These are phyloP conservation scores for Cercospora sesami DNA, from an alignment of 2,329 filamentous ascomycete species.

Conservation along the genomic window DNA sequence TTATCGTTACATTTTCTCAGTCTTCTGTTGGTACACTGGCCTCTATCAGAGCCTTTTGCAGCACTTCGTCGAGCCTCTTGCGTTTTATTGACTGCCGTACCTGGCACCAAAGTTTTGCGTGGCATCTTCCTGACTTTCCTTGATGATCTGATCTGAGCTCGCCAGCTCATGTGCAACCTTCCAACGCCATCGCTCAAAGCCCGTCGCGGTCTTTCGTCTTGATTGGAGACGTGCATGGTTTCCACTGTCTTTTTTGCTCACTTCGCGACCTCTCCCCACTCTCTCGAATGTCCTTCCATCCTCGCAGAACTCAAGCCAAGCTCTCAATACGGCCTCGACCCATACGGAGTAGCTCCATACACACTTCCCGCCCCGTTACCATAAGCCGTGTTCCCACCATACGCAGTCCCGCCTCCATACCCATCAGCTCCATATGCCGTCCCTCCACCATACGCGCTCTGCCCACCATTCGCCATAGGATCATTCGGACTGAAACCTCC, in stretches of 20 bases:
- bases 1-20: neutral
- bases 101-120: neutral
- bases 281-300: neutral
- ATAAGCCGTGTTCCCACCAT: slow-evolving; percentile 56
- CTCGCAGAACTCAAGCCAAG: neutral
- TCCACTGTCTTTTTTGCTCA: neutral
- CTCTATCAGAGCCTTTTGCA: neutral
- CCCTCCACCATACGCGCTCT: slow-evolving; percentile 65
- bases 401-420: slow-evolving; percentile 50
- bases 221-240: neutral
- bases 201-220: neutral
- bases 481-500: slow-evolving; percentile 55
- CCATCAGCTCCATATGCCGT: slow-evolving; percentile 68
- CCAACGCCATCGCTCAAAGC: neutral
- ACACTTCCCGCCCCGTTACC: slow-evolving; percentile 54
- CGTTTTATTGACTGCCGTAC: neutral
- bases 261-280: neutral
- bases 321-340: slow-evolving; percentile 21
- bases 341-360: slow-evolving; percentile 56
- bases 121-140: neutral
- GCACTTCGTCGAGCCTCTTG: neutral
- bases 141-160: neutral
- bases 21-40: neutral
- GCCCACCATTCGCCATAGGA: slow-evolving; percentile 61
- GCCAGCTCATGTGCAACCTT: neutral